Evolutionary conservation across 495 filamentous ascomycete species (phyloP).

Genomic region (Trichoderma gamsii): DNA sequence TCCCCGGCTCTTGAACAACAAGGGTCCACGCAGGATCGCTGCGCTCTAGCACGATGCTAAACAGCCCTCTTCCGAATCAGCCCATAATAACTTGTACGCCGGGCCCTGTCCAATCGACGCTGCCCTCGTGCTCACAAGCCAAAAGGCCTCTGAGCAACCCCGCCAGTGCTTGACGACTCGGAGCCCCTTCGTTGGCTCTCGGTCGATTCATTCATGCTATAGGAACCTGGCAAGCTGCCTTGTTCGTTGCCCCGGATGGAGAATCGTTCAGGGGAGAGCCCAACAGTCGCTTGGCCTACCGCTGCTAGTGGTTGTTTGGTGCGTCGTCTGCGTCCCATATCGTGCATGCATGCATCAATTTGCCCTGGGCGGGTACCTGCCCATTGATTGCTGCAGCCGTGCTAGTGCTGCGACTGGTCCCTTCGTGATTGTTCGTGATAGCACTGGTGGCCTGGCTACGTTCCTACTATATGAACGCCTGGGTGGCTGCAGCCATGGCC

Average conservation of each 20-base stretch:
- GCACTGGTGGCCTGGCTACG: neutral
- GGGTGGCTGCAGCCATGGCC: conserved; percentile 10
- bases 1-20: conserved; percentile 3
- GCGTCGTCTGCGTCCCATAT: neutral
- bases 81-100: neutral
- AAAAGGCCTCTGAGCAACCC: neutral
- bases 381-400: neutral
- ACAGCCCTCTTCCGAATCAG: conserved; percentile 12
- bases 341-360: neutral
- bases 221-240: neutral
- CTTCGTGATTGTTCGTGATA: conserved; percentile 4
- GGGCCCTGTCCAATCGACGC: neutral
- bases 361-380: neutral
- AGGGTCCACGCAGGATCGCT: conserved; percentile 3
- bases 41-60: neutral
- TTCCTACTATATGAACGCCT: neutral
- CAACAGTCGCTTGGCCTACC: neutral
- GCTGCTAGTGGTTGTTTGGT: neutral
- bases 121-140: conserved; percentile 8
- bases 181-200: neutral
- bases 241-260: neutral
- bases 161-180: neutral
- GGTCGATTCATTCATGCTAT: neutral
- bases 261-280: neutral
- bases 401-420: neutral